Base-by-base conservation (phyloP, 805 yeast species). In the Cyberlindnera japonica region DNA sequence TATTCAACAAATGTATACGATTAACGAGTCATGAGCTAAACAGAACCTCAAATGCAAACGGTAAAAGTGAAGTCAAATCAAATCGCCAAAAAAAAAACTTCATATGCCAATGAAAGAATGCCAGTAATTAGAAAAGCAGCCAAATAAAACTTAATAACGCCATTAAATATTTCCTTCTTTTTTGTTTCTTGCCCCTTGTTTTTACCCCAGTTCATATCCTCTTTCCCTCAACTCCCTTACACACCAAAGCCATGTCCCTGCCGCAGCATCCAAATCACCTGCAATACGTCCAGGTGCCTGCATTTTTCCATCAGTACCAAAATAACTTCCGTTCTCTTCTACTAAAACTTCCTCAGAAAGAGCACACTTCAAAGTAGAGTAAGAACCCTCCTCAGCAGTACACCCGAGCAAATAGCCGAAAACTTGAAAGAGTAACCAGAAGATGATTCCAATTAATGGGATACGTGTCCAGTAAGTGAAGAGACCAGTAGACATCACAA, bases 171-270 rank as follows among this genome's bases (percentile, higher is more conserved):
- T n/a, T n/a, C n/a, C n/a, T 27, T 27, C 5, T 14, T 15, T 14
- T 19, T 14, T 8, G 11, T 27, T 27, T 14, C 30, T 12, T 27
- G 14, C 16, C 17, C 30, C 8, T 27, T 27, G 5, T 8, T 12
- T 11, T 34, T 26, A 44, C 29, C 41, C 49, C 28, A 42, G 47
- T 5, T 57, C 55, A 33, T 49, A 68, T 0, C 81, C 81, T 29
- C 85, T 67, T 44, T 75, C 71, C 33, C 73, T 65, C 37, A 85
- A 57, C 55, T 81, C 74, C 32, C 69, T 72, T 2, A 77, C 72
- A 0, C 91, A 81, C 95, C 95, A 85, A 12, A 79, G 77, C 90
- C 95, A 86, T 25, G 83, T 79, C 33, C 77, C 65, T 5, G 81
- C 79, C 1, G 85, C 84, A 49, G 74, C 76, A 40, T 77, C 77